A percentile compares a stretch with the other conserved stretches of the same genome.
Conservation (phyloP, 1,139 yeast species). For the Martiniozyma asiatica region DNA sequence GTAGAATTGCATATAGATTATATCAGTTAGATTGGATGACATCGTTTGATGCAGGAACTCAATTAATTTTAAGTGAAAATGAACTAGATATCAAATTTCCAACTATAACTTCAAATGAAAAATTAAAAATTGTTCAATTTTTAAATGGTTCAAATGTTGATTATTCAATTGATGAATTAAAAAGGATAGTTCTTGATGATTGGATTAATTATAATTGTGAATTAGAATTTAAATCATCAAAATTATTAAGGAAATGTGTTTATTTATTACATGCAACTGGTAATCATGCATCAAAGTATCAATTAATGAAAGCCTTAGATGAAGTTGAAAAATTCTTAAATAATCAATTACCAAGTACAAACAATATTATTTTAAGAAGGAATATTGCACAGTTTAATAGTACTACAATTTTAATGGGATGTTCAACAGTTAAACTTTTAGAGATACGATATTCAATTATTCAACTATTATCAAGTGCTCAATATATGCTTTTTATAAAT, state of each 20-base stretch:
- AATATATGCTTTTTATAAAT: constrained; percentile 18
- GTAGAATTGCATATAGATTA: constrained; percentile 33
- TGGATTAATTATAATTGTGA: constrained; percentile 17
- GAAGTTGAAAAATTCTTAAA: constrained; percentile 21
- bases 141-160: constrained; percentile 14
- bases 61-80: constrained; percentile 22
- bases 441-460: constrained; percentile 16
- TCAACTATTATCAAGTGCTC: constrained; percentile 12
- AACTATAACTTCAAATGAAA: constrained; percentile 8
- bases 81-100: constrained; percentile 26
- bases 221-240: constrained; percentile 18
- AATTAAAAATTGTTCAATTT: constrained; percentile 13
- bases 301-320: constrained; percentile 18
- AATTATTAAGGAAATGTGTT: constrained; percentile 20
- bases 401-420: constrained; percentile 13
- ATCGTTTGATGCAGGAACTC: constrained; percentile 33
- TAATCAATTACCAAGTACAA: constrained; percentile 18
- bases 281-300: constrained; percentile 20
- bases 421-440: constrained; percentile 16
- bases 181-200: constrained; percentile 15
- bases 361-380: constrained; percentile 17
- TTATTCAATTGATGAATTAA: constrained; percentile 11
- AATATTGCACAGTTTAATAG: constrained; percentile 10
- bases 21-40: constrained; percentile 30
- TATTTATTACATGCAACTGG: constrained; percentile 18